Evolutionary conservation across 169 alveolate species (phyloP).

Genomic region (Plasmodium cynomolgi): DNA sequence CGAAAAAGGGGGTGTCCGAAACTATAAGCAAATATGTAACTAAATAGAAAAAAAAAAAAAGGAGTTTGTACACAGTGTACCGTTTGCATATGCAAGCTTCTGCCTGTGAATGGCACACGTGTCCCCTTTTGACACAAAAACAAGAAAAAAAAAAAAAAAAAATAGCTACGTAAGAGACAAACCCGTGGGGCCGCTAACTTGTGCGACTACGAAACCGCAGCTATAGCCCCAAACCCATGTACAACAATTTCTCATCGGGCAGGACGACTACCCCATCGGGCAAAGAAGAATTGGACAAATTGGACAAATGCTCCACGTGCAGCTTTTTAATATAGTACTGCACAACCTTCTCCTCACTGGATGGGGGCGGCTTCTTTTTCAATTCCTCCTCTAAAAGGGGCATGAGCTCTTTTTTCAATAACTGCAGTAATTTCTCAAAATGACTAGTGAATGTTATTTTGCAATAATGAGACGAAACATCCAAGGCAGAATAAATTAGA

Average conservation of each 20-base stretch:
- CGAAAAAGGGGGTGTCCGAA: not conserved
- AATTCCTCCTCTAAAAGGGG: constrained; percentile 51
- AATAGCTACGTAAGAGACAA: not conserved
- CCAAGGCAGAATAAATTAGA: constrained; percentile 43
- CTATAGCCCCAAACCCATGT: constrained; percentile 13
- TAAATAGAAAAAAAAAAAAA: not conserved
- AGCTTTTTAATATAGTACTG: constrained; percentile 44
- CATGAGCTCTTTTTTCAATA: constrained; percentile 17
- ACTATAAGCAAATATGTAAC: not conserved
- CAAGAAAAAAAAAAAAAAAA: not conserved
- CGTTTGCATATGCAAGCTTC: not conserved
- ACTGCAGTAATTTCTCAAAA: constrained; percentile 18
- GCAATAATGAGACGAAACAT: constrained; percentile 34
- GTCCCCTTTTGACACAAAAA: not conserved
- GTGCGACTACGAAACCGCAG: not conserved
- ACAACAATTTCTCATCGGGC: constrained; percentile 49
- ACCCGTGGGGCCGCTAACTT: not conserved
- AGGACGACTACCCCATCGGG: constrained; percentile 55
- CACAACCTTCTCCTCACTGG: constrained; percentile 29
- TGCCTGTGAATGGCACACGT: not conserved
- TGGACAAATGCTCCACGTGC: constrained; percentile 23
- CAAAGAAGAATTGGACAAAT: constrained; percentile 10
- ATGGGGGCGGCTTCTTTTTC: constrained; percentile 45
- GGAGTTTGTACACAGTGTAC: not conserved
- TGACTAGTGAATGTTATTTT: constrained; percentile 3